Base-by-base conservation (phyloP, 2,329 filamentous ascomycete species). In the Bipolaris bicolor region DNA sequence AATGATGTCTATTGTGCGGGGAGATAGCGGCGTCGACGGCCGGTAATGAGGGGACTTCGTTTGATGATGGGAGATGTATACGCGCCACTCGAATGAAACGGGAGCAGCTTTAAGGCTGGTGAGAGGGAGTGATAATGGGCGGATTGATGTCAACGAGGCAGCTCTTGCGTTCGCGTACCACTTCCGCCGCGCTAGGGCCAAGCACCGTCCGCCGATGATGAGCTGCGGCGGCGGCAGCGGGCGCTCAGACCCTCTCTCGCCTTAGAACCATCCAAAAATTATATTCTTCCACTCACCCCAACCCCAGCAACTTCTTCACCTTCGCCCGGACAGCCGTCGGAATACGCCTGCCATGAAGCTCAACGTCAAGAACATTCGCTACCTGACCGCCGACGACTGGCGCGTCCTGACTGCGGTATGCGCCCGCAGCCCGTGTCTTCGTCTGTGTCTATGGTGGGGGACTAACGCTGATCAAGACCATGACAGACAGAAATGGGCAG, bases 311-410 rank as follows among this genome's bases (percentile, higher is more conserved):
- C 50, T 46, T 34, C 36, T 56, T 47, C 24, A 43, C 43, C 13
- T 40, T 31, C 24, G 36, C 7, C 24, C 49, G 43, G 33, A 47
- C 51, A n/a, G 55, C 48, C 31, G 36, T 40, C 47, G 43, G 48
- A 55, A 40, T 11, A 57, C 65, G 47, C 52, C 52, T 58, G 65
- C 29, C 63, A 99, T 99, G 95, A 96, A 95, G 83, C 87, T 99
- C 76, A 92, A 99, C 76, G 93, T 94, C 48, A 92, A 92, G 76
- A 89, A 91, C 48, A 88, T 99, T 80, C 92, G 96, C 76, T 94
- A 99, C 79, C 86, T 99, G 76, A 89, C 90, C 49, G 80, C 87
- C 15, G 95, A 98, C 79, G 95, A 99, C 82, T 99, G 96, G 92
- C 87, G 90, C 68, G 93, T 97, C 62, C 88, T 99, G 61, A 89